These are phyloP conservation scores for Sarocladiaceae sp. DNA, from an alignment of 2,329 filamentous ascomycete species.

Conservation along the genomic window DNA sequence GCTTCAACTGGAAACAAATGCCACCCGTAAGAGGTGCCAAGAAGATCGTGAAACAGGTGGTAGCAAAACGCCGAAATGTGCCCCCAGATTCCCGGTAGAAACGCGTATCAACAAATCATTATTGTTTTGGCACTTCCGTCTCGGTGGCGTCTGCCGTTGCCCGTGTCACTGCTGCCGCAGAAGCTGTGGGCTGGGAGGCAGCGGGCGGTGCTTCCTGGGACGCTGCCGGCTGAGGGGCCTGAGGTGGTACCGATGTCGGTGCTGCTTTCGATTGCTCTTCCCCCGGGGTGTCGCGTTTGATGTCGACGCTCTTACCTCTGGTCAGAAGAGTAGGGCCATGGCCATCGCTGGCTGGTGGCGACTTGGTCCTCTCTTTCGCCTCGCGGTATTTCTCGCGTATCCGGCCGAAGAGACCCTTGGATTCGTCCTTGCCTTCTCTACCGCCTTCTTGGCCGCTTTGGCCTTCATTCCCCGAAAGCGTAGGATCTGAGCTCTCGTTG, in stretches of 20 bases:
- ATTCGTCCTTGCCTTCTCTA: constrained; percentile 40
- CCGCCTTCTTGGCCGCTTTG: constrained; percentile 31
- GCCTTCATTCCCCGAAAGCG: constrained; percentile 31
- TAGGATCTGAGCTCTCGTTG: constrained; percentile 44
- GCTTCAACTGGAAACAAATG: constrained; percentile 8
- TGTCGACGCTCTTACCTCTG: constrained; percentile 42
- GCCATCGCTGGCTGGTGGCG: constrained; percentile 38
- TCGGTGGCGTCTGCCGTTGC: not conserved
- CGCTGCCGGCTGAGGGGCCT: constrained; percentile 9
- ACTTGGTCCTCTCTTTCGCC: constrained; percentile 53
- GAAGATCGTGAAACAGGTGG: not conserved
- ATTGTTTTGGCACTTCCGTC: not conserved
- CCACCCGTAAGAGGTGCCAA: not conserved
- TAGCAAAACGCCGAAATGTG: not conserved
- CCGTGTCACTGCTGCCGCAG: constrained; percentile 6
- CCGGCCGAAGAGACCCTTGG: constrained; percentile 49
- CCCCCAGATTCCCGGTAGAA: not conserved
- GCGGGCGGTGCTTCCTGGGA: constrained; percentile 13
- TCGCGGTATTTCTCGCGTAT: constrained; percentile 55
- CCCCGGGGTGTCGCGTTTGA: constrained; percentile 30
- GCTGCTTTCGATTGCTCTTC: constrained; percentile 17
- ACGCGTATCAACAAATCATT: not conserved
- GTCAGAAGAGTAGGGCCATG: constrained; percentile 22
- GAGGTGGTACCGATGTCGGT: not conserved
- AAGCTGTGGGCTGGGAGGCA: constrained; percentile 6